Base-by-base conservation (phyloP, 768 basidiomycete species). In the Macrolepiota fuliginosa region DNA sequence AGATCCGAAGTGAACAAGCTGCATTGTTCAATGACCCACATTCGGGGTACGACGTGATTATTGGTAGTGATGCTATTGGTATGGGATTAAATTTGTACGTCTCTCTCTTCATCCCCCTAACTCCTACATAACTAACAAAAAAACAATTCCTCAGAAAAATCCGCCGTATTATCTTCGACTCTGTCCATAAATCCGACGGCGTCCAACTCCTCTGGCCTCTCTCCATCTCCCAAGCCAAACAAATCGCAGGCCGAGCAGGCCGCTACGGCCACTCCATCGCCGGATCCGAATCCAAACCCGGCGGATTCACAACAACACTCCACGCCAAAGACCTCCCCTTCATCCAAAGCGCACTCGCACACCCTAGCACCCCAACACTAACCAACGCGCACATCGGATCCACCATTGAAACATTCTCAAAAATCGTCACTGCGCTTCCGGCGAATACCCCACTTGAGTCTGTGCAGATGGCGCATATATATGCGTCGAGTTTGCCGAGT, bases 21-120 rank as follows among this genome's bases (percentile, higher is more conserved):
- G 85, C 86, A 10, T 80, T 94, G 37, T 99, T 98, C 81, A 99
- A 99, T 68, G 85, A 92, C 62, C 86, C 86, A 0, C 69, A 84
- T 40, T 92, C 89, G n/a, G 88, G 86, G 1, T 92, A 90, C 67
- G 91, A 96, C 66, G 88, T 98, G 2, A 81, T 99, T 42, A 85
- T 98, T 17, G 96, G 93, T 1, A 95, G 91, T 67, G 96, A 99
- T 69, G 94, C 95, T 0, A 89, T 98, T 53, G 95, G 97, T 1
- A 96, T 99, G 94, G 97, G 97, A 0, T 81, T 99, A 22, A 98
- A 99, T 70, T 75, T 99, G 97, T 98, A 72, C 51, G 55, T 10
- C 19, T 39, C 22, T 6, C 12, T 17, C 2, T 37, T 13, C 29
- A 32, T 32, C 22, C 27, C 19, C 1, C 19, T 55, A 12, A 45